Evolutionary conservation across 192 early-diverging fungal genomes (phyloP), one percentile per base, ranked within the genome.

Genomic region (Gorgonomyces haynaldii): DNA sequence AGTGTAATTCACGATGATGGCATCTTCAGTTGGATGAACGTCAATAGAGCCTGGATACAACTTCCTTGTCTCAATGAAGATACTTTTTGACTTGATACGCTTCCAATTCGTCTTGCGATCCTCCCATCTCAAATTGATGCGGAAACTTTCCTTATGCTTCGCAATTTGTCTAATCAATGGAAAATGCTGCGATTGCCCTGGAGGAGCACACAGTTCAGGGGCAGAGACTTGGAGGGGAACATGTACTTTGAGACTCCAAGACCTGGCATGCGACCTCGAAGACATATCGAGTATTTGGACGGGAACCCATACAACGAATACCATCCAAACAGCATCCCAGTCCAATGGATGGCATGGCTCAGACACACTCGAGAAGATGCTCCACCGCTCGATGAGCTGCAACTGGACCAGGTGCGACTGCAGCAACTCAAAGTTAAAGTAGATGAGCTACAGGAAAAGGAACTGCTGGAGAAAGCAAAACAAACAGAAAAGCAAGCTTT

Each of bases 1-100:
- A 7, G 59, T 61, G 42, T 73, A 73, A 35, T 73, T 61, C 20
- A 73, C 70, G 23, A 73, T 48, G 13, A 73, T 61, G 4, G 64
- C 64, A 44, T 50, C 62, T 15, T 73, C 70, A 8, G 60, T 60
- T 1, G 70, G 70, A 47, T 73, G 70, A 4, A 69, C 70, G 32
- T 73, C 66, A 23, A 66, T 73, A 32, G 42, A 37, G 1, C 67
- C 61, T 15, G 64, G 67, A 26, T 56, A 62, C 8, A 73, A 58
- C 50, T 73, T 73, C 52, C 70, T 73, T n/a, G 52, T 17, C 27
- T n/a, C 16, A 34, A n/a, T 12, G 21, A 53, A 53, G 22, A 17
- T 54, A 57, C 55, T 57, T 57, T 49, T 57, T 57, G 7, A 49
- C 16, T 32, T 57, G 55, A 42, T 50, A 49, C 37, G 55, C 19